phyloP scores from a whole-genome alignment of 2,329 filamentous ascomycete species.

The Ophiostoma sp. region DNA sequence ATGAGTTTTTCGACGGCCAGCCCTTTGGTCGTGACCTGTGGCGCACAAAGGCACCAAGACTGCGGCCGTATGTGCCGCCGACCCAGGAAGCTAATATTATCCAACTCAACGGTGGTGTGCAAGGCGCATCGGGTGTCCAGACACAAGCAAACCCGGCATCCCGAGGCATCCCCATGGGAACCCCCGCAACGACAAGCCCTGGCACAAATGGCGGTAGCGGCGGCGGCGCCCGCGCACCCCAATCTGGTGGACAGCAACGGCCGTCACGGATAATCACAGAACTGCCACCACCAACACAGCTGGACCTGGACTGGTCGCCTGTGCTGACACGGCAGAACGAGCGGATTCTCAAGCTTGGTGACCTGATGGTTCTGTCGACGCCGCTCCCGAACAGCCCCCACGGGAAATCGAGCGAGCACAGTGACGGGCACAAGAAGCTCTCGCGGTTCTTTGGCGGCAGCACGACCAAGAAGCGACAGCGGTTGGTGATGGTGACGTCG shows the following conservation, averaged over 20 bases:
- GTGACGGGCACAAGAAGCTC: conserved; percentile 77
- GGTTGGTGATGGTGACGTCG: conserved; percentile 91
- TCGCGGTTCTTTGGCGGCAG: conserved; percentile 89
- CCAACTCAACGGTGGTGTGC: conserved; percentile 57
- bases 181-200: conserved; percentile 6
- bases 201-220: background rate
- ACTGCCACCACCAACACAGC: conserved; percentile 87
- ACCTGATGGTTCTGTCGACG: conserved; percentile 76
- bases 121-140: conserved; percentile 30
- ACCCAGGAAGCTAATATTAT: conserved; percentile 68
- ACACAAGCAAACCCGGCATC: conserved; percentile 26
- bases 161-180: conserved; percentile 31
- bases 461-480: conserved; percentile 85
- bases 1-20: conserved; percentile 88
- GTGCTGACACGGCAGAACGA: conserved; percentile 88
- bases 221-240: conserved; percentile 5
- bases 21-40: conserved; percentile 78
- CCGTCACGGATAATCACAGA: conserved; percentile 86
- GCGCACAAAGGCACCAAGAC: conserved; percentile 80
- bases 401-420: conserved; percentile 59
- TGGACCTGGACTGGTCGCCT: conserved; percentile 98
- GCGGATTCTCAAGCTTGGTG: conserved; percentile 88
- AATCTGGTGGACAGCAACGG: conserved; percentile 44
- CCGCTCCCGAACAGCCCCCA: conserved; percentile 70
- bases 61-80: conserved; percentile 78